Evolutionary conservation across 192 early-diverging fungal species (phyloP), one percentile per base, ranked within the genome.

Genomic region (Rhizophagus clarus): DNA sequence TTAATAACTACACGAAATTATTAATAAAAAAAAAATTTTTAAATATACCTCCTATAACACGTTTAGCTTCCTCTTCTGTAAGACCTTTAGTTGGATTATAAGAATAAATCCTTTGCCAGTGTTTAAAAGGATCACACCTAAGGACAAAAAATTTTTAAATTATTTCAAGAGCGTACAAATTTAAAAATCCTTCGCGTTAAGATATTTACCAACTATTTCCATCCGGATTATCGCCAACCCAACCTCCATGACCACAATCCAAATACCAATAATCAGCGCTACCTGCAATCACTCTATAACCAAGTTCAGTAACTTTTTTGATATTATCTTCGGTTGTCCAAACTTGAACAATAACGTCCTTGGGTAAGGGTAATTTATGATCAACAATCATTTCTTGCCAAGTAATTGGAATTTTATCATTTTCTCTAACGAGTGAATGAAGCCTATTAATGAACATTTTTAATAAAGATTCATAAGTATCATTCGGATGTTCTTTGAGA

Each of bases 361-460:
- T 92, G 63, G 81, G 51, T 61, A 92, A 83, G 29, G 80, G 32
- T 63, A 89, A 83, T 40, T 86, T 81, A 76, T 87, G 86, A 47
- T 89, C 83, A 80, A 88, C 86, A 32, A 94, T 78, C 64, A 89
- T 86, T 81, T 95, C 95, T 80, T 96, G 93, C 96, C 96, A 97
- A 3, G 91, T 84, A 74, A 96, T 90, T 17, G 88, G 85, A 14
- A 79, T 86, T 79, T 91, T 92, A 12, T 86, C 81, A n/a, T 81
- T 49, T 10, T 61, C 34, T 29, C 76, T 83, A 34, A 92, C 67
- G 26, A 85, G 84, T 1, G 42, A 42, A 71, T 92, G 89, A 74
- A 88, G 86, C 40, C 82, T 82, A 28, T 82, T 80, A 64, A 90
- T 83, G 73, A 92, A 92, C 22, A 80, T 74, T 42, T 83, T 69